Conservation (phyloP, 441 rosid species). For the Croton laevigatus region DNA sequence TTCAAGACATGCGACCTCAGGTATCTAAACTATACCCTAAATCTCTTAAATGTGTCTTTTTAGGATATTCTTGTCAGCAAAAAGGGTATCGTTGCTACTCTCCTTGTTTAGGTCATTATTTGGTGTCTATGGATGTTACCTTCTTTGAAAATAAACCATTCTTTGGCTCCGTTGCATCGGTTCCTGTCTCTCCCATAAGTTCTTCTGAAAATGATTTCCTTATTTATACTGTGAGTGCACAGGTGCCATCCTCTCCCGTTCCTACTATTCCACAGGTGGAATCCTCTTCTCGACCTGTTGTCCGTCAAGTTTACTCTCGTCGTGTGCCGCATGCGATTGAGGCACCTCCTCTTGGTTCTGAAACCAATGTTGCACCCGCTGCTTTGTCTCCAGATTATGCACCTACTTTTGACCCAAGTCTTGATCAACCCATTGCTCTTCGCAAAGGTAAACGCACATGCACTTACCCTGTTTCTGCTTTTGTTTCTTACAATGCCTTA, state of each 20-base stretch:
- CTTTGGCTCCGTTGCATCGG: too few relatives aligned
- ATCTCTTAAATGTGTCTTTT: too few relatives aligned
- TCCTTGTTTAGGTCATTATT: too few relatives aligned
- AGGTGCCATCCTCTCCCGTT: not conserved
- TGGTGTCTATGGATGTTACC: not conserved
- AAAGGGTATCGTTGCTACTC: too few relatives aligned
- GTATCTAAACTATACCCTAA: not conserved
- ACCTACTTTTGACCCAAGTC: not conserved
- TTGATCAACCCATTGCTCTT: not conserved
- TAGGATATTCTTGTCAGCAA: too few relatives aligned
- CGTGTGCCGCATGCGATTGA: too few relatives aligned
- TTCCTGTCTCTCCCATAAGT: not conserved
- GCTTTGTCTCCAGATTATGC: not conserved
- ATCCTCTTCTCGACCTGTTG: too few relatives aligned
- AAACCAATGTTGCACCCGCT: not conserved
- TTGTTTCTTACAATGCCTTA: not conserved
- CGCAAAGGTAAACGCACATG: too few relatives aligned
- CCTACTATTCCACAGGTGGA: not conserved
- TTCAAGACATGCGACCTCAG: not conserved
- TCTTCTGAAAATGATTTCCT: not conserved
- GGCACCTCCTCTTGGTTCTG: not conserved
- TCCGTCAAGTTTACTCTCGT: too few relatives aligned
- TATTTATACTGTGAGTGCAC: not conserved
- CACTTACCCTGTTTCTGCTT: not conserved
- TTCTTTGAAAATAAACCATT: too few relatives aligned